Evolutionary conservation across 352 stramenopile species (phyloP).

Genomic region (Aphanomyces invadans): DNA sequence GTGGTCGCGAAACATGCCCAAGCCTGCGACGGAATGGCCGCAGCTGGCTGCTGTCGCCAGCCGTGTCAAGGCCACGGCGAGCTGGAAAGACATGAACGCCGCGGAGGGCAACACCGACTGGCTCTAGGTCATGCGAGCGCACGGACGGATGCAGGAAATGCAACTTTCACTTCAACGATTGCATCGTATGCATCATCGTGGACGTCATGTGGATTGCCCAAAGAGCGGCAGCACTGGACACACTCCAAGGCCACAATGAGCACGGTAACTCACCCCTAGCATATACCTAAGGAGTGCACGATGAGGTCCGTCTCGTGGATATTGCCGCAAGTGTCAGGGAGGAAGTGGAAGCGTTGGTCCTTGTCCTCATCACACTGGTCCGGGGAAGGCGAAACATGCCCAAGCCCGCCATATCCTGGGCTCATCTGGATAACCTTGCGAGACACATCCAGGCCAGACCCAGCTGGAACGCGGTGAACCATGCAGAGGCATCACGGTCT

Average conservation of each 20-base stretch:
- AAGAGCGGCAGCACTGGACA: neutral
- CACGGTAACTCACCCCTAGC: neutral
- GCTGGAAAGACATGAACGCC: constrained; percentile 6
- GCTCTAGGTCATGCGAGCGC: no score
- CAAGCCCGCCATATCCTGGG: neutral
- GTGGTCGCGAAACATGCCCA: constrained; percentile 3
- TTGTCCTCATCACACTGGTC: neutral
- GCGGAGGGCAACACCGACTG: constrained; percentile 7
- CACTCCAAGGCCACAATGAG: neutral
- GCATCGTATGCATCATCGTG: neutral
- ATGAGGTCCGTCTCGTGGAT: neutral
- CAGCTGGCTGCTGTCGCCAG: neutral
- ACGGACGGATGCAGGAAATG: no score
- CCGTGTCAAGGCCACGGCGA: neutral
- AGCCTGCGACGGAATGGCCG: neutral
- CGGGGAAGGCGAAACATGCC: neutral
- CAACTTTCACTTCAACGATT: neutral
- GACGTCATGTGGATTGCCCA: neutral
- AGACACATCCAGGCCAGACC: neutral
- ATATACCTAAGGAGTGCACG: neutral
- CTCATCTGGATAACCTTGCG: neutral
- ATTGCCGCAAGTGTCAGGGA: neutral
- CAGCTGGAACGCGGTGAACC: neutral
- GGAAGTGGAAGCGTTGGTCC: neutral
- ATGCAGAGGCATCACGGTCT: neutral